Base-by-base conservation (phyloP, 164 flowering plant genomes). In the Liquidambar formosana region DNA sequence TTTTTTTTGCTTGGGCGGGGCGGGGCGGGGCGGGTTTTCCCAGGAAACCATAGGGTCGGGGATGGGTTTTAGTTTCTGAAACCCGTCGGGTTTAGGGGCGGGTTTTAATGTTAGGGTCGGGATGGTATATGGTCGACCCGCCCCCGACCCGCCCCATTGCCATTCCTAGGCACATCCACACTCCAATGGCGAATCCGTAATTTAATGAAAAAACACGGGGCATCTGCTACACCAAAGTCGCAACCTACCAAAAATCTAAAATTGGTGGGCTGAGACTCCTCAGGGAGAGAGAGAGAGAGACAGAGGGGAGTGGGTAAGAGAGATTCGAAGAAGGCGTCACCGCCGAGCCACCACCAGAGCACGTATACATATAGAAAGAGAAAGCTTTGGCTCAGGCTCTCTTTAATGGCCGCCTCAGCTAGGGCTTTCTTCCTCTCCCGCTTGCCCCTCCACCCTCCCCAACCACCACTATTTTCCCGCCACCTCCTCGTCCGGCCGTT, bases 331-430 rank as follows among this genome's bases (percentile, higher is more conserved):
- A 10, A 38, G 47, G 41, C 41, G 41, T 33, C 41, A 33, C 41
- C 41, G 2, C 23, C 58, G 14, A 51, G 21, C 63, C 28, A 15
- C 14, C 51, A n/a, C 19, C 8, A 14, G 23, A n/a, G n/a, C n/a
- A 51, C 59, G 49, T 45, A 68, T 64, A 21, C 16, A 43, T 58
- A 71, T 33, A 61, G 56, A 69, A 46, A 62, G 52, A 67, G 63
- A 66, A 63, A 62, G 60, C 47, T 63, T 5, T 9, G 5, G 21
- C 25, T 23, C 53, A 21, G 33, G 13, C 15, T 12, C 33, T 56
- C 57, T 64, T 68, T 21, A 22, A 81, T 81, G 76, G 84, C 83
- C 33, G 68, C 82, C 51, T 12, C 88, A 28, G 77, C 83, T 38
- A 73, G 79, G 67, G 79, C 81, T 27, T 69, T 81, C 71, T 22